Base-by-base conservation (phyloP, 2,329 filamentous ascomycete species). In the Penicillium psychrosexuale region DNA sequence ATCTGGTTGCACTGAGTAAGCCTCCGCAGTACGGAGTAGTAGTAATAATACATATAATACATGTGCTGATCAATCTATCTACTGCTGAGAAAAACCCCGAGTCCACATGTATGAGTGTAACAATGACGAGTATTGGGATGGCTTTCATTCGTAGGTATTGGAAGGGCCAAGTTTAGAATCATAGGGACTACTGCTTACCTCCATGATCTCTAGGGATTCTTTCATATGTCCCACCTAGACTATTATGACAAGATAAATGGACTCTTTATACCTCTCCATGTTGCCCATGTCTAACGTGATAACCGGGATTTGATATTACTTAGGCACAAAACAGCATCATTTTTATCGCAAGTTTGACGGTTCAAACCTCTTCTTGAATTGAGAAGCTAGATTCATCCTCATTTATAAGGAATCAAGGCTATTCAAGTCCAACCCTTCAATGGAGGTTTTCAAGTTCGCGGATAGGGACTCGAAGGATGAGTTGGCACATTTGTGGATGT, bases 401-500 rank as follows among this genome's bases (percentile, higher is more conserved):
- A 3, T 24, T 19, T 19, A 24, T 1, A 22, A 13, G 2, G 2
- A 15, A 9, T 15, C 19, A 8, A 39, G 6, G 3, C 13, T 40
- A 6, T 40, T 3, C 2, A 40, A 8, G 19, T 40, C 38, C 22
- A 40, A 40, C 0, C 19, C 38, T n/a, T 13, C 3, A 15, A 24
- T 8, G 9, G 5, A 27, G 5, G n/a, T n/a, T 19, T n/a, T 9
- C 38, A 40, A 15, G 7, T 15, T 6, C 38, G 22, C 22, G 13
- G n/a, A 40, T n/a, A 40, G 4, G 13, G 22, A 40, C 9, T 0
- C 0, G 22, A 40, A 40, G 19, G 13, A 24, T 1, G 37, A 22
- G 5, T 22, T 0, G 2, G 7, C 1, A 24, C 37, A 39, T 8
- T 0, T 0, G 3, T 39, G 28, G 28, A 2, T n/a, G n/a, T n/a